Conservation (phyloP, 1,284 basidiomycete species). For the Heliocybe sulcata region DNA sequence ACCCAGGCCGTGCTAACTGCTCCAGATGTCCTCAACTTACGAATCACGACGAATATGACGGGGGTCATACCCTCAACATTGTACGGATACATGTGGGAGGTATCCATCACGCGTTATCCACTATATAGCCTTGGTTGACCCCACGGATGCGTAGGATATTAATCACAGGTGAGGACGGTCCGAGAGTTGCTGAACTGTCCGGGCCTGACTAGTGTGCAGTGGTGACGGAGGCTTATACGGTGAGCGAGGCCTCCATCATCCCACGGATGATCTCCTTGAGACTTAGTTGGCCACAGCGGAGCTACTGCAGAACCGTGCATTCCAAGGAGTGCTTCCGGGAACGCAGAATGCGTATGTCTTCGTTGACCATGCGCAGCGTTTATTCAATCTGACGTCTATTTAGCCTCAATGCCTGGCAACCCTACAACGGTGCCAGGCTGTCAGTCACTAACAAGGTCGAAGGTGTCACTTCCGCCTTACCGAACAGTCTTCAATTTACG, state of each 20-base stretch:
- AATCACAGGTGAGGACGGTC: constrained; percentile 21
- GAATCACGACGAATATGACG: constrained; percentile 15
- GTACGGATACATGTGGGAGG: constrained; percentile 29
- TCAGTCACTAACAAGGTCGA: constrained; percentile 21
- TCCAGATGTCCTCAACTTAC: constrained; percentile 20
- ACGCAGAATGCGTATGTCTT: constrained; percentile 6
- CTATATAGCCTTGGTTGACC: not conserved
- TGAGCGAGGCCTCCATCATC: constrained; percentile 3
- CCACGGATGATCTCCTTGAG: not conserved
- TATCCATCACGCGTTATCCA: not conserved
- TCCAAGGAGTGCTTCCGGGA: constrained; percentile 25
- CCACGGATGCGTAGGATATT: constrained; percentile 19
- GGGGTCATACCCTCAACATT: constrained; percentile 22
- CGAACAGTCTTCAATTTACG: constrained; percentile 23
- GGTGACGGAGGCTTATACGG: constrained; percentile 27
- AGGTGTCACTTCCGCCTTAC: constrained; percentile 22
- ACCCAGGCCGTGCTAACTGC: constrained; percentile 6
- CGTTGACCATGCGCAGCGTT: not conserved
- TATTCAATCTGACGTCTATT: not conserved
- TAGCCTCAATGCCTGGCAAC: constrained; percentile 20
- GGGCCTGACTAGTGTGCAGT: constrained; percentile 8
- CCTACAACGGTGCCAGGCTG: constrained; percentile 21
- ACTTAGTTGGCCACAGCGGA: constrained; percentile 9
- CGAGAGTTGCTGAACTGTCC: not conserved
- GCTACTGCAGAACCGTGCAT: constrained; percentile 26